Evolutionary conservation across 768 basidiomycete genomes (phyloP), one percentile per base, ranked within the genome.

Genomic region (Brasilioporus rufonigricans): DNA sequence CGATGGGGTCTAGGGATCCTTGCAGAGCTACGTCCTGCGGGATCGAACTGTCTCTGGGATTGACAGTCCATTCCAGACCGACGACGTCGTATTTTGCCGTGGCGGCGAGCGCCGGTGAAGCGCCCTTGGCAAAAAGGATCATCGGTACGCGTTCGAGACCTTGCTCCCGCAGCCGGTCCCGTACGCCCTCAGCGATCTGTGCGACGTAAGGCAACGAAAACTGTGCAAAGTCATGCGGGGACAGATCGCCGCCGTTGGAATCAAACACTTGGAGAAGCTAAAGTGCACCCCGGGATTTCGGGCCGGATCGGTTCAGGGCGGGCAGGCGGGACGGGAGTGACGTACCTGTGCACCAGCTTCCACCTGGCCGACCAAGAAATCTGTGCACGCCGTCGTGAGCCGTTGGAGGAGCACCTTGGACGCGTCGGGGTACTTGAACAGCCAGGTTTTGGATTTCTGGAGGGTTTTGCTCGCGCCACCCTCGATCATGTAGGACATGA

Each of bases 401-500:
- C 83, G 81, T 63, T 77, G 67, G 26, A 99, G 73, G 24, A 99
- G 78, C 16, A 78, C 81, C 65, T 88, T 86, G 44, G 91, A 90
- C 71, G 89, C 87, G 58, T 87, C 81, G 1, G 95, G 94, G 66
- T 93, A 83, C 65, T 86, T 88, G 78, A 92, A 98, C 7, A 98
- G 69, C 96, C 97, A 99, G 0, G 88, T 85, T 75, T 99, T 99
- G 33, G 85, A 83, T 71, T 95, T 94, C 58, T 91, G 87, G 62
- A 91, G 83, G 14, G 90, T 91, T 73, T 93, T 94, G 71, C 84
- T 91, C 10, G 89, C 89, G 6, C 95, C 96, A 9, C 97, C 97
- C 71, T 98, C 97, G 64, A 97, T 82, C 97, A 99, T 99, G 71
- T 98, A 99, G 21, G 87, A 84, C 75, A 99, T 94, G 49, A 98